A percentile compares a stretch with the other conserved stretches of the same genome.
Evolutionary conservation across 2,329 filamentous ascomycete species (phyloP).

Genomic region (Fusarium sp.): DNA sequence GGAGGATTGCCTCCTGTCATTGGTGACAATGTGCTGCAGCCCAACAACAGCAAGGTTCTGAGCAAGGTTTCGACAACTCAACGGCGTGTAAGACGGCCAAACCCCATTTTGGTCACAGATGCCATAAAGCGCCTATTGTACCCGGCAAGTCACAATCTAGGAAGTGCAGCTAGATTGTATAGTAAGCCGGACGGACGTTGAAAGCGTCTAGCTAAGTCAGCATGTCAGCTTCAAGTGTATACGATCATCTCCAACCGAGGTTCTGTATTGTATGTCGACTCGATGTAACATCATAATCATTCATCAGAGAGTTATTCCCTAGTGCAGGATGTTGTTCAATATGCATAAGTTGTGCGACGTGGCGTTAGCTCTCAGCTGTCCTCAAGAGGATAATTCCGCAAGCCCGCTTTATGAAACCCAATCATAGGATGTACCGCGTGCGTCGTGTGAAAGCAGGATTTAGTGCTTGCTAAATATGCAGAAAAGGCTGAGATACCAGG

Average conservation of each 20-base stretch:
- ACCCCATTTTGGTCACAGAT: constrained; percentile 9
- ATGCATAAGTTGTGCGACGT: constrained; percentile 35
- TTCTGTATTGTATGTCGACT: constrained; percentile 23
- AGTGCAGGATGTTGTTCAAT: constrained; percentile 14
- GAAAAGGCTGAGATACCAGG: constrained; percentile 21
- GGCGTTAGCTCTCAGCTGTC: constrained; percentile 26
- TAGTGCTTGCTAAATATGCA: constrained; percentile 17
- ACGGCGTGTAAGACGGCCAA: constrained; percentile 27
- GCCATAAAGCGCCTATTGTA: constrained; percentile 15
- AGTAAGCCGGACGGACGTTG: constrained; percentile 8
- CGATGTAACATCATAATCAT: constrained; percentile 25
- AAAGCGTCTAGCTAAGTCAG: constrained; percentile 18
- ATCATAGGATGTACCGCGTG: constrained; percentile 19
- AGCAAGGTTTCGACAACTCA: constrained; percentile 19
- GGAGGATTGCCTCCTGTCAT: constrained; percentile 14
- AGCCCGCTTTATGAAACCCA: constrained; percentile 13
- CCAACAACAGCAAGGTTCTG: constrained; percentile 12
- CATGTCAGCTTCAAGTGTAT: constrained; percentile 30
- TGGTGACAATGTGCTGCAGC: constrained; percentile 6
- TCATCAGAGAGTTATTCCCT: constrained; percentile 5
- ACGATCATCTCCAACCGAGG: constrained; percentile 15
- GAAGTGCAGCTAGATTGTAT: constrained; percentile 6
- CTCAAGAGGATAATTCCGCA: constrained; percentile 8
- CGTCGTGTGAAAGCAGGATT: constrained; percentile 19
- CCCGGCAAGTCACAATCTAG: constrained; percentile 10